A percentile compares a stretch with the other conserved stretches of the same genome.
Evolutionary conservation across 306 rosid species (phyloP).

Genomic region (Notholithocarpus densiflorus): DNA sequence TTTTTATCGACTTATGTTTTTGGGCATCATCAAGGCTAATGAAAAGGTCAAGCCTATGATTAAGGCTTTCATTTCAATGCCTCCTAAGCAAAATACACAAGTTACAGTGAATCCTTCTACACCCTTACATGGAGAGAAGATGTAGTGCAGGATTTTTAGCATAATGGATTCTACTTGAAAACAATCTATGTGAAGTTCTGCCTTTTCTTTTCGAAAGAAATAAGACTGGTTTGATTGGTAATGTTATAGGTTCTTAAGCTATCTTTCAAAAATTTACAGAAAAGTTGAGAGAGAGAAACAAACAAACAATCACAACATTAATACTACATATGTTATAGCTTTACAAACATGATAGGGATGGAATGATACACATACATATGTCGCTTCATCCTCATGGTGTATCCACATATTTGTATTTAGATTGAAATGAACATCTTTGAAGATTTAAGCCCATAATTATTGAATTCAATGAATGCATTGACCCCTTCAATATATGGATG

Average conservation of each 20-base stretch:
- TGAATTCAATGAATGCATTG: too few species aligned
- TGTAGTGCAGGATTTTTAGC: neutral
- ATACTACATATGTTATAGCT: too few species aligned
- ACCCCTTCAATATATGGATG: too few species aligned
- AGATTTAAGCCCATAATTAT: too few species aligned
- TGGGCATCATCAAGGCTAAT: slow-evolving; percentile 35
- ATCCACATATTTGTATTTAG: too few species aligned
- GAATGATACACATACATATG: too few species aligned
- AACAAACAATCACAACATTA: too few species aligned
- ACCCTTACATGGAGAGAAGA: slow-evolving; percentile 7
- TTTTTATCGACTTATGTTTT: slow-evolving; percentile 48
- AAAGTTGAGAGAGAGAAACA: too few species aligned
- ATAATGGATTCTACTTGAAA: neutral
- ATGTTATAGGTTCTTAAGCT: neutral
- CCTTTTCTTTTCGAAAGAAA: neutral
- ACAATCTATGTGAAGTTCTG: neutral
- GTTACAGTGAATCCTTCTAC: slow-evolving; percentile 16
- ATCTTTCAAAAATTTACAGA: too few species aligned
- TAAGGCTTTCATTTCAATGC: neutral
- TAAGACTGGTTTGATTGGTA: neutral
- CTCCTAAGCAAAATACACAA: neutral
- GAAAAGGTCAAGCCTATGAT: slow-evolving; percentile 28
- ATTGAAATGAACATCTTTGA: too few species aligned
- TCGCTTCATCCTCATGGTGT: too few species aligned
- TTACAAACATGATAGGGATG: too few species aligned